Evolutionary conservation across 1,139 yeast genomes (phyloP).

Genomic region (Geotrichum aggregatum): DNA sequence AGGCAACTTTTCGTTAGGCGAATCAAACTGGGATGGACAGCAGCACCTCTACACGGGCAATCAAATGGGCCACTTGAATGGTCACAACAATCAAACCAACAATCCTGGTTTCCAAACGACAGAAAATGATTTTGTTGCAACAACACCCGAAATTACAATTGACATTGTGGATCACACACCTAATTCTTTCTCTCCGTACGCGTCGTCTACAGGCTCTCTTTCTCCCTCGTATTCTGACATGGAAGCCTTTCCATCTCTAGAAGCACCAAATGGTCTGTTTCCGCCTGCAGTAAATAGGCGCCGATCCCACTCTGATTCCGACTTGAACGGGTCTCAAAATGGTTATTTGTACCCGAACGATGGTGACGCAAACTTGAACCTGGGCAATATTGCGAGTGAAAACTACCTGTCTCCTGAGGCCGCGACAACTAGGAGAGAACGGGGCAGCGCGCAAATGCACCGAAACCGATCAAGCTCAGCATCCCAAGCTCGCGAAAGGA

Average conservation of each 20-base stretch:
- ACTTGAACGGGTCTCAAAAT: slow-evolving; percentile 13
- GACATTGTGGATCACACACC: slow-evolving; percentile 16
- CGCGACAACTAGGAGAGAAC: slow-evolving; percentile 1
- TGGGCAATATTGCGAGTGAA: slow-evolving; percentile 13
- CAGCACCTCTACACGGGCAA: background rate
- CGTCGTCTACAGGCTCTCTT: slow-evolving; percentile 14
- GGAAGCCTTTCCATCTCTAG: slow-evolving; percentile 17
- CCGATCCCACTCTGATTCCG: slow-evolving; percentile 30
- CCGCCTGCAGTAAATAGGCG: slow-evolving; percentile 25
- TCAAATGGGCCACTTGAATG: background rate
- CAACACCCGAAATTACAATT: slow-evolving; percentile 22
- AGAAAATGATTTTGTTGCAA: background rate
- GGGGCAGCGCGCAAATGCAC: slow-evolving; percentile 11
- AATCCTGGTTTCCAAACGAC: background rate
- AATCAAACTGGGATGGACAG: background rate
- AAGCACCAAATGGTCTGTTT: background rate
- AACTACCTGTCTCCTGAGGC: slow-evolving; percentile 17
- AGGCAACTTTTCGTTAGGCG: slow-evolving; percentile 13
- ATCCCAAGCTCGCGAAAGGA: slow-evolving; percentile 19
- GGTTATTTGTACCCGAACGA: slow-evolving; percentile 2
- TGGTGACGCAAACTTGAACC: slow-evolving; percentile 14
- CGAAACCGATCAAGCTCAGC: slow-evolving; percentile 16
- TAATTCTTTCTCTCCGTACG: slow-evolving; percentile 4
- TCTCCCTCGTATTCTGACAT: slow-evolving; percentile 19
- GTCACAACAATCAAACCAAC: background rate